Percentiles rank a stretch among this genome's conserved stretches.
Conservation (phyloP, 495 filamentous ascomycete species). For the Massariosphaeria phaeospora region DNA sequence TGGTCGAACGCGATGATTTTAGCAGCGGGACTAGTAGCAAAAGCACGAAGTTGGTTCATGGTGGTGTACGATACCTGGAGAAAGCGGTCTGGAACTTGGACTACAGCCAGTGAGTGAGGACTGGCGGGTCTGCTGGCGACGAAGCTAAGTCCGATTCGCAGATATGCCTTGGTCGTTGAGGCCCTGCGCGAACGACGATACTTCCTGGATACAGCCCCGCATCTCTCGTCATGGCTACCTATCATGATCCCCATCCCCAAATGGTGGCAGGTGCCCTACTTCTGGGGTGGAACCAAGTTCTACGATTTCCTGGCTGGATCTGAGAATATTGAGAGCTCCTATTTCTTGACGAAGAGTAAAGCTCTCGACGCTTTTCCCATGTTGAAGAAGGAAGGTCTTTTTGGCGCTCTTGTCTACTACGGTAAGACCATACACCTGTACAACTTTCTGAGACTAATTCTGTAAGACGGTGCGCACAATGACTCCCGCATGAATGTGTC, state of each 20-base stretch:
- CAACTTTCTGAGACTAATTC: constrained; percentile 21
- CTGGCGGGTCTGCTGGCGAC: not conserved
- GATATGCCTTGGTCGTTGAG: constrained; percentile 84
- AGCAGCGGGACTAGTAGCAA: constrained; percentile 91
- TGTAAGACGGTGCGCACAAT: constrained; percentile 85
- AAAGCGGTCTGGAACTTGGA: constrained; percentile 97
- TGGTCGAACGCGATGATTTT: constrained; percentile 96
- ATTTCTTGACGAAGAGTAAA: constrained; percentile 91
- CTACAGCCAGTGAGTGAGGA: constrained; percentile 64
- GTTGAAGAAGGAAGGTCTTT: constrained; percentile 78
- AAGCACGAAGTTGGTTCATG: constrained; percentile 95
- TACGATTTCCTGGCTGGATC: constrained; percentile 93
- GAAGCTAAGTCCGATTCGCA: constrained; percentile 31
- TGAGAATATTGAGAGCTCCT: constrained; percentile 95
- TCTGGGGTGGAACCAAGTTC: constrained; percentile 91
- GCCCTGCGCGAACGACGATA: constrained; percentile 94
- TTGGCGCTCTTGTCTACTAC: constrained; percentile 95
- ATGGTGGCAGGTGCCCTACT: constrained; percentile 98
- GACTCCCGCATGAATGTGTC: constrained; percentile 99
- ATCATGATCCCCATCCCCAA: constrained; percentile 96
- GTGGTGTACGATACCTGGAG: constrained; percentile 92
- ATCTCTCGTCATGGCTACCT: constrained; percentile 89
- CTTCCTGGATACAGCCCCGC: constrained; percentile 92
- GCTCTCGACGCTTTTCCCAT: constrained; percentile 97
- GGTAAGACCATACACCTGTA: constrained; percentile 44